Conservation (phyloP, 2,329 filamentous ascomycete genomes). For the Cytospora chrysosperma region DNA sequence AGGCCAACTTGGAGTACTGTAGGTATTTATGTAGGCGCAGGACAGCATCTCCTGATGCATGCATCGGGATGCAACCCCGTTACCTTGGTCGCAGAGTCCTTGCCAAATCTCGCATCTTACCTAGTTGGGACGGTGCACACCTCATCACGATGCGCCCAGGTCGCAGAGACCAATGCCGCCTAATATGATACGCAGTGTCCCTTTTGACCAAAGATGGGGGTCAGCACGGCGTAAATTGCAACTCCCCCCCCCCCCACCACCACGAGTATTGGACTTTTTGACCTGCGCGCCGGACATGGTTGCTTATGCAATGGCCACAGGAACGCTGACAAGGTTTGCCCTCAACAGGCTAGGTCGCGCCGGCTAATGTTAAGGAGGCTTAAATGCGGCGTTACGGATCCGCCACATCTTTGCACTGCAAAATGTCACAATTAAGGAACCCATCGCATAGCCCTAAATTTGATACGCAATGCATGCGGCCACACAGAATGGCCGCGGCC, state of each 20-base stretch:
- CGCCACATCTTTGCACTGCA: not conserved
- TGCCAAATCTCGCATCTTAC: not conserved
- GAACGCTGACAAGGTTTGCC: not conserved
- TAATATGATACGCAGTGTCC: too few species aligned
- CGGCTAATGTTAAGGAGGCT: not conserved
- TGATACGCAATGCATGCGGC: not conserved
- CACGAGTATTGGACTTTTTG: not conserved
- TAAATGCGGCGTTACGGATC: not conserved
- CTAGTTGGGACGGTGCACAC: not conserved
- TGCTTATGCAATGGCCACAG: not conserved
- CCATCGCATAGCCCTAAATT: conserved; percentile 5
- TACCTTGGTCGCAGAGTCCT: not conserved
- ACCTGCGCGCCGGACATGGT: not conserved
- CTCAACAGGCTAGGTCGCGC: conserved; percentile 17
- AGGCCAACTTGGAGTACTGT: not conserved
- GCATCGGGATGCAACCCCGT: not conserved
- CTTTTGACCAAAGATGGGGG: not conserved
- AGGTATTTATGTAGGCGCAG: not conserved
- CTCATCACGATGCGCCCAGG: not conserved
- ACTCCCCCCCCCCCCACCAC: too few species aligned
- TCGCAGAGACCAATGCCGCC: not conserved
- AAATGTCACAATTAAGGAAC: not conserved
- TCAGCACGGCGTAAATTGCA: not conserved
- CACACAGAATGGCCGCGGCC: conserved; percentile 15
- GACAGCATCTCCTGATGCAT: not conserved